phyloP scores from a whole-genome alignment of 768 basidiomycete species.

The Tephrocybe sp. region DNA sequence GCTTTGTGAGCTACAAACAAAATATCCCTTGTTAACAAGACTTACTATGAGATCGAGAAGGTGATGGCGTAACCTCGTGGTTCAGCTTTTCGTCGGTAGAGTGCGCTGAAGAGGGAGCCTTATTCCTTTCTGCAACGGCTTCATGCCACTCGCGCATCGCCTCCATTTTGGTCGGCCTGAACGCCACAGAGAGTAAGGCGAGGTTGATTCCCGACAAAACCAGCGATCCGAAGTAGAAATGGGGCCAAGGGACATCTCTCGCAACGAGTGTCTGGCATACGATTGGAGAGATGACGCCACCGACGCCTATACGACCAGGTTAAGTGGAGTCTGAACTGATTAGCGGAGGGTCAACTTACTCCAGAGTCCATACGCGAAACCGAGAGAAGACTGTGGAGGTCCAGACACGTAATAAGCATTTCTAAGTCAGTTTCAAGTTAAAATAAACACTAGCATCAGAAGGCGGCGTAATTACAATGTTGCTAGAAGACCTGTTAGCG shows the following conservation, averaged over 20 bases:
- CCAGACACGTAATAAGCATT: slow-evolving; percentile 45
- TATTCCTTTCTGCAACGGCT: slow-evolving; percentile 19
- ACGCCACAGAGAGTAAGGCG: slow-evolving; percentile 38
- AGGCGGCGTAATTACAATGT: slow-evolving; percentile 30
- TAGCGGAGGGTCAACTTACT: slow-evolving; percentile 29
- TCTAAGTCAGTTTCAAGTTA: slow-evolving; percentile 24
- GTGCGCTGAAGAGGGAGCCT: neutral
- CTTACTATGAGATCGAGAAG: slow-evolving; percentile 13
- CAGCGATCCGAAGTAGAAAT: slow-evolving; percentile 57
- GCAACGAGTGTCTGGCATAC: slow-evolving; percentile 52
- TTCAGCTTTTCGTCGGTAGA: neutral
- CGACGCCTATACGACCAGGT: slow-evolving; percentile 38
- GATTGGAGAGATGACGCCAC: slow-evolving; percentile 51
- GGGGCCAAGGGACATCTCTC: slow-evolving; percentile 47
- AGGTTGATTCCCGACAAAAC: slow-evolving; percentile 44
- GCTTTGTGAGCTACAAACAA: neutral
- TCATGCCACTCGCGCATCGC: slow-evolving; percentile 33
- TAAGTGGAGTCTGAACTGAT: neutral
- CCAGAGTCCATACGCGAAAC: slow-evolving; percentile 49
- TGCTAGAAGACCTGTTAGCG: slow-evolving; percentile 19
- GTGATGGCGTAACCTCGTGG: neutral
- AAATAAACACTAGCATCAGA: neutral
- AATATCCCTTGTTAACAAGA: neutral
- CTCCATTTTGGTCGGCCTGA: slow-evolving; percentile 44
- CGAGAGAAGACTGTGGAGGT: slow-evolving; percentile 39